Evolutionary conservation across 768 basidiomycete genomes (phyloP).

Genomic region (Lactifluus pinguis): DNA sequence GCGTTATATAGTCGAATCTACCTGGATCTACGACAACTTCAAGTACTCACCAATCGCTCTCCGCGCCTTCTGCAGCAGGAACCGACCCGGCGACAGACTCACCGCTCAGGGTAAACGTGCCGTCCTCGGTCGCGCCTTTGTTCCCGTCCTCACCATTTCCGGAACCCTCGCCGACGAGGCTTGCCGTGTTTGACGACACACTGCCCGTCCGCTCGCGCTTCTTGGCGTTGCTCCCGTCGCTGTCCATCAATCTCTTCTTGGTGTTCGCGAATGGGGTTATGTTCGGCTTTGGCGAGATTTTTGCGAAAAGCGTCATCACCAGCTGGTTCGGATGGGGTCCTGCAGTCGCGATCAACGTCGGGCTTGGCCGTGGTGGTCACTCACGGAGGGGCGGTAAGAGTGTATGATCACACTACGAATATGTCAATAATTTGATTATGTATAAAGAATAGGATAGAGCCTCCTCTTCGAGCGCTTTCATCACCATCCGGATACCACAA

Average conservation of each 20-base stretch:
- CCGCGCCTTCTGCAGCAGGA: neutral
- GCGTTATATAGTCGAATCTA: neutral
- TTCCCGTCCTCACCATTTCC: constrained; percentile 78
- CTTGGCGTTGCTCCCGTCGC: constrained; percentile 58
- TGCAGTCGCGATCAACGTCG: constrained; percentile 22
- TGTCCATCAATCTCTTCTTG: constrained; percentile 77
- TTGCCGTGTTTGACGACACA: constrained; percentile 60
- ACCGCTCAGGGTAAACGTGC: constrained; percentile 59
- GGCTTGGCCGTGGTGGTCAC: constrained; percentile 4
- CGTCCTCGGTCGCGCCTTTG: constrained; percentile 38
- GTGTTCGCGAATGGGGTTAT: constrained; percentile 93
- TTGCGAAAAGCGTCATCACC: constrained; percentile 73
- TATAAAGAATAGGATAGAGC: neutral
- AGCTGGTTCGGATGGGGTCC: constrained; percentile 39
- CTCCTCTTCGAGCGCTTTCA: neutral
- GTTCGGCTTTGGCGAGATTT: constrained; percentile 94
- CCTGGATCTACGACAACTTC: neutral
- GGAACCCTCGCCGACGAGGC: constrained; percentile 50
- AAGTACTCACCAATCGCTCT: neutral
- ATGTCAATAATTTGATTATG: neutral
- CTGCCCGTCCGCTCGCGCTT: constrained; percentile 59
- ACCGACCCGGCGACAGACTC: constrained; percentile 27
- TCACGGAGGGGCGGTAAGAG: neutral
- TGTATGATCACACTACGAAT: neutral
- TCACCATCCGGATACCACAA: neutral